These are phyloP conservation scores for Erodium moschatum DNA, from an alignment of 441 rosid genomes.

Conservation along the genomic window DNA sequence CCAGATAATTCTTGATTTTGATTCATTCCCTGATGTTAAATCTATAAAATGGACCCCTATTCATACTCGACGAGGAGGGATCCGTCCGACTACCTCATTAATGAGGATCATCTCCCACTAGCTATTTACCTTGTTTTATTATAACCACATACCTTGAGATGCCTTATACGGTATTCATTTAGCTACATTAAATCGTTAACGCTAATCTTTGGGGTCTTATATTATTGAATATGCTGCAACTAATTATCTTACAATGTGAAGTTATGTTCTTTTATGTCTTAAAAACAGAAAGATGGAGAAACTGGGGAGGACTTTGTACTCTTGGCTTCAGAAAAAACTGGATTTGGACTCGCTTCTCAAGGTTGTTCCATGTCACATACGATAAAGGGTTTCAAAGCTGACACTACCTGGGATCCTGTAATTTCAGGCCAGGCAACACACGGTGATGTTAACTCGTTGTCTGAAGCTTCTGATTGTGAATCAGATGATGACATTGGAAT, in stretches of 20 bases:
- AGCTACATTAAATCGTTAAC: too few species aligned
- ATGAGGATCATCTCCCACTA: too few species aligned
- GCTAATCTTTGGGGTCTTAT: too few species aligned
- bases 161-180: too few species aligned
- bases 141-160: too few species aligned
- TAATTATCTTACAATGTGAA: background rate
- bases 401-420: constrained; percentile 48
- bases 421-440: constrained; percentile 33
- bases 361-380: constrained; percentile 26
- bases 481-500: constrained; percentile 59
- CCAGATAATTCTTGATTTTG: too few species aligned
- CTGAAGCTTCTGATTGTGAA: constrained; percentile 34
- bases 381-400: constrained; percentile 32
- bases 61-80: too few species aligned
- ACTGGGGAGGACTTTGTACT: constrained; percentile 43
- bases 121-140: too few species aligned
- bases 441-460: constrained; percentile 25
- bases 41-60: too few species aligned
- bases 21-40: too few species aligned
- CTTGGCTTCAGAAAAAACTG: constrained; percentile 49
- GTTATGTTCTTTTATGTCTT: constrained; percentile 11
- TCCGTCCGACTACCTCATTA: too few species aligned
- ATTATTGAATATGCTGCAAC: too few species aligned
- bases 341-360: constrained; percentile 30
- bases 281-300: constrained; percentile 46